A percentile compares a stretch with the other conserved stretches of the same genome.
These are phyloP conservation scores for Leptomonas seymouri DNA, from an alignment of 208 protist genomes.

Conservation along the genomic window DNA sequence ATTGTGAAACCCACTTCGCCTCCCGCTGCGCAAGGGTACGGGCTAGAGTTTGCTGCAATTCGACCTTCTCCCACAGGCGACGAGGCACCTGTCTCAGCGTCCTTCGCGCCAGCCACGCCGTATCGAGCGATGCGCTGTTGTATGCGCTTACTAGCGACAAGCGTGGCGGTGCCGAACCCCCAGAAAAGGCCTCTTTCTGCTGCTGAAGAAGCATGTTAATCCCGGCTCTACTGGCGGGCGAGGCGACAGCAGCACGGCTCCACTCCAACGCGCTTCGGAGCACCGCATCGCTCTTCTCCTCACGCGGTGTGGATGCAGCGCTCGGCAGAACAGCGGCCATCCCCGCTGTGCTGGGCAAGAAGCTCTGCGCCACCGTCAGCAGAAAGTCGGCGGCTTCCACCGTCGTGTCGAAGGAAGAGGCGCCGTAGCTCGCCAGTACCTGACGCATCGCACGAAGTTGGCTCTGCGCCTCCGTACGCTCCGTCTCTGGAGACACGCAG, in stretches of 20 bases:
- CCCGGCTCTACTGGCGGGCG: constrained; percentile 24
- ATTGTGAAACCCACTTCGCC: constrained; percentile 28
- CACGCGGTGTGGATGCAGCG: background rate
- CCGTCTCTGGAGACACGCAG: background rate
- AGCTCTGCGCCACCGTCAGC: constrained; percentile 51
- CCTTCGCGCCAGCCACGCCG: constrained; percentile 50
- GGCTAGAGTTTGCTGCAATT: constrained; percentile 19
- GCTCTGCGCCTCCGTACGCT: constrained; percentile 1
- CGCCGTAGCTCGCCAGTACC: constrained; percentile 42
- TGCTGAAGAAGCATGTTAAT: constrained; percentile 35
- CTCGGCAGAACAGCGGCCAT: constrained; percentile 1
- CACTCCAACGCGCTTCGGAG: constrained; percentile 30
- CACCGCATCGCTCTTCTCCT: constrained; percentile 23
- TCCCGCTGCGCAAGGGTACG: constrained; percentile 25
- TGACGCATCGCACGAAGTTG: constrained; percentile 26
- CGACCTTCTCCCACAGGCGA: constrained; percentile 69
- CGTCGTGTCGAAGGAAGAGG: constrained; percentile 56
- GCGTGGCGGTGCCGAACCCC: background rate
- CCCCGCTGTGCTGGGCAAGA: constrained; percentile 39
- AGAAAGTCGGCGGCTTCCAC: constrained; percentile 63
- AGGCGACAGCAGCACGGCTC: constrained; percentile 31
- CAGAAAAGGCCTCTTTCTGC: constrained; percentile 11
- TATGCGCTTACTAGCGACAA: constrained; percentile 21
- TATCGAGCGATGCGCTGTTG: constrained; percentile 77
- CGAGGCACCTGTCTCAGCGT: constrained; percentile 49